Conservation (phyloP, 2,329 filamentous ascomycete species). For the Paecilomyces niveus region DNA sequence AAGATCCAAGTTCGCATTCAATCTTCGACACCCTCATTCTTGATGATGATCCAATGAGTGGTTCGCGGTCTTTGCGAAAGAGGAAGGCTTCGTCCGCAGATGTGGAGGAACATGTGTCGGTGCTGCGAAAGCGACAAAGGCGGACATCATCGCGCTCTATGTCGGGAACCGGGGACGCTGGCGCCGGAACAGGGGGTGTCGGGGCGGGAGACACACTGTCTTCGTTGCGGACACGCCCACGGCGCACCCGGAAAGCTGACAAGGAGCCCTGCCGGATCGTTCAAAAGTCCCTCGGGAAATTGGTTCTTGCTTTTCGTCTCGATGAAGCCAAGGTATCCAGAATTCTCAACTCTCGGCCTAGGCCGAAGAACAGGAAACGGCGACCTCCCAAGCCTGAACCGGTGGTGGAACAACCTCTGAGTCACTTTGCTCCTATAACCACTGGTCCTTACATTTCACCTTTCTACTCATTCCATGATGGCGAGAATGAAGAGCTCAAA, state of each 20-base stretch:
- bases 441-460: slow-evolving; percentile 63
- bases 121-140: slow-evolving; percentile 44
- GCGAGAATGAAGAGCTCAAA: slow-evolving; percentile 80
- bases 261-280: slow-evolving; percentile 34
- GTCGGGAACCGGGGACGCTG: slow-evolving; percentile 13
- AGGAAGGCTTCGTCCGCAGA: slow-evolving; percentile 71
- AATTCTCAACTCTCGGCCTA: slow-evolving; percentile 54
- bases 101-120: slow-evolving; percentile 40
- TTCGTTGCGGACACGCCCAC: slow-evolving; percentile 45
- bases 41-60: slow-evolving; percentile 67
- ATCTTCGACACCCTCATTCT: slow-evolving; percentile 68
- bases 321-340: slow-evolving; percentile 53
- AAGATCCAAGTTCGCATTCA: slow-evolving; percentile 65
- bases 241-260: slow-evolving; percentile 45
- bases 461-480: slow-evolving; percentile 83
- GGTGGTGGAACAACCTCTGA: slow-evolving; percentile 39
- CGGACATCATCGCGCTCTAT: slow-evolving; percentile 20
- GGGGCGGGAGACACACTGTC: slow-evolving; percentile 6
- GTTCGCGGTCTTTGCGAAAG: slow-evolving; percentile 71
- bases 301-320: slow-evolving; percentile 55
- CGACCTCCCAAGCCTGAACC: slow-evolving; percentile 36
- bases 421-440: slow-evolving; percentile 54
- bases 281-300: slow-evolving; percentile 34
- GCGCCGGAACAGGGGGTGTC: not conserved
- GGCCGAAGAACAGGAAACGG: slow-evolving; percentile 49